Percentiles rank a stretch among this genome's conserved stretches.
phyloP scores from a whole-genome alignment of 139 green algal species.

The Limnomonas spitsbergensis region DNA sequence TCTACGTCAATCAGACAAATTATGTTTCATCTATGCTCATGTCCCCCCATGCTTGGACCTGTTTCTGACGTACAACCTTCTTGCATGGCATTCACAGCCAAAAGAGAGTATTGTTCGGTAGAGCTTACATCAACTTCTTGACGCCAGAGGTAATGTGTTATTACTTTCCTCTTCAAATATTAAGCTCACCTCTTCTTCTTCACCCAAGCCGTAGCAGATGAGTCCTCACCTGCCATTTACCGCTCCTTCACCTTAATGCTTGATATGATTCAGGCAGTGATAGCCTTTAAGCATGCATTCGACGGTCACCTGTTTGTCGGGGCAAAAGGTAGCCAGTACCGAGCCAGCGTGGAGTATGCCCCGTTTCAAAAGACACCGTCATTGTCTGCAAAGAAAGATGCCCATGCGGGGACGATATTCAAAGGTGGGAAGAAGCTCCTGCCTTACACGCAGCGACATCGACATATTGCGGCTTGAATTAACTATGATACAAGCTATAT shows the following conservation, averaged over 20 bases:
- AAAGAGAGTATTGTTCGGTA: constrained; percentile 40
- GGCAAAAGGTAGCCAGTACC: constrained; percentile 58
- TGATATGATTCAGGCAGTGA: too few species aligned
- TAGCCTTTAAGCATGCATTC: constrained; percentile 60
- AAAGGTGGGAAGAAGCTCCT: constrained; percentile 39
- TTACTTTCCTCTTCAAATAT: too few species aligned
- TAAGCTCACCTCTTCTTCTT: too few species aligned
- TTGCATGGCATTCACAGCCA: too few species aligned
- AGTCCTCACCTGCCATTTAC: too few species aligned
- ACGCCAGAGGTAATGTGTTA: constrained; percentile 23
- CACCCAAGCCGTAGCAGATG: too few species aligned
- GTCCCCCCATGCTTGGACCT: too few species aligned
- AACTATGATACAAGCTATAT: neutral
- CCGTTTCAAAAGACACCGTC: constrained; percentile 63
- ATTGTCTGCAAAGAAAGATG: constrained; percentile 43
- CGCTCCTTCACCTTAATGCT: too few species aligned
- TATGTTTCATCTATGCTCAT: neutral
- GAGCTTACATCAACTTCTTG: constrained; percentile 69
- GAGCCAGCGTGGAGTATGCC: constrained; percentile 66
- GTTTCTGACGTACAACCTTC: too few species aligned
- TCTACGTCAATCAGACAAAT: neutral
- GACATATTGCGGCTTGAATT: neutral
- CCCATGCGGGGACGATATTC: constrained; percentile 66
- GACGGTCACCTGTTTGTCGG: constrained; percentile 66
- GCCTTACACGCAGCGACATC: neutral